A percentile compares a stretch with the other conserved stretches of the same genome.
These are phyloP conservation scores for Neopestalotiopsis rosae DNA, from an alignment of 2,329 filamentous ascomycete species.

Conservation along the genomic window DNA sequence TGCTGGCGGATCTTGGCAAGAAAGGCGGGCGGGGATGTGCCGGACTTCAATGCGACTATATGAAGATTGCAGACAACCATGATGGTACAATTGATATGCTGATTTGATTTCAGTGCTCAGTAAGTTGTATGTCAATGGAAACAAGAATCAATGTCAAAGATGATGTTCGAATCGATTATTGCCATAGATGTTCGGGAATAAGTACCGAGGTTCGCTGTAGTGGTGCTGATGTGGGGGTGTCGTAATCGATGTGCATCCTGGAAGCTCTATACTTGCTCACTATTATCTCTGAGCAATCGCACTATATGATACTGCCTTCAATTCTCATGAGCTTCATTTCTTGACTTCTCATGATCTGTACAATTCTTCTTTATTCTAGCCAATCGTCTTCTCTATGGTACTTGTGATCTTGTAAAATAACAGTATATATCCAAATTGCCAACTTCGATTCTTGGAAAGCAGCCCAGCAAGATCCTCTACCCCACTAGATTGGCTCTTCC, in stretches of 20 bases:
- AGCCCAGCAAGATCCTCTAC: not conserved
- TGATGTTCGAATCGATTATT: not conserved
- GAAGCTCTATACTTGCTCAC: not conserved
- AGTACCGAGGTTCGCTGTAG: not conserved
- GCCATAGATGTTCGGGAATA: not conserved
- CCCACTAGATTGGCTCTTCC: not conserved
- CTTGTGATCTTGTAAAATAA: no score
- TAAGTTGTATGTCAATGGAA: not conserved
- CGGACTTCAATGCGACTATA: slow-evolving; percentile 27
- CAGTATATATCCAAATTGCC: no score
- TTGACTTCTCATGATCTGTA: not conserved
- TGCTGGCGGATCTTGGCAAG: slow-evolving; percentile 26
- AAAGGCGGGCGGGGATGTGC: slow-evolving; percentile 23
- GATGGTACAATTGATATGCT: not conserved
- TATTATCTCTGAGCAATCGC: not conserved
- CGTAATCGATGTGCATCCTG: not conserved
- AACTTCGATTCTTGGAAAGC: not conserved
- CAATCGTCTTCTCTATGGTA: no score
- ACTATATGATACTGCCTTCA: not conserved
- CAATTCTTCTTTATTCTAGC: no score
- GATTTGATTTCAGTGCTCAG: not conserved
- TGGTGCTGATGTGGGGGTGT: not conserved
- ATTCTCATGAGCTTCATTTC: not conserved
- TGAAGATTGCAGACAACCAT: slow-evolving; percentile 33
- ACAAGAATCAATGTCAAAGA: not conserved